Percentiles rank a stretch among this genome's conserved stretches.
Evolutionary conservation across 2,329 filamentous ascomycete species (phyloP).

Genomic region (Apiospora aurea): DNA sequence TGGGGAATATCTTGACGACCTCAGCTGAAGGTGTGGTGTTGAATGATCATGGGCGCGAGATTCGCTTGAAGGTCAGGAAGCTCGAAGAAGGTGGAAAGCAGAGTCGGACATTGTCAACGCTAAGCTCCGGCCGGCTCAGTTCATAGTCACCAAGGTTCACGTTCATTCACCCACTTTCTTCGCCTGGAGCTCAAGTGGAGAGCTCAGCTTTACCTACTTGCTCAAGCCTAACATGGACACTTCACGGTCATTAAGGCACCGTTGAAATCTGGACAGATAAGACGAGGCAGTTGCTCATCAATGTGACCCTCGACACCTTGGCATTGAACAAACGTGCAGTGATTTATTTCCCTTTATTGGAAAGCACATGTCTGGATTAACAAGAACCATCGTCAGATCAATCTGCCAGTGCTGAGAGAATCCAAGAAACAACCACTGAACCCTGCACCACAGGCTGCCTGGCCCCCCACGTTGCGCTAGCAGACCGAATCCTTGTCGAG

Average conservation of each 20-base stretch:
- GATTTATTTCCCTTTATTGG: background rate
- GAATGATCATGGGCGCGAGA: background rate
- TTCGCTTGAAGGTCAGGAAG: background rate
- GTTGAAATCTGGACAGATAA: too few relatives aligned
- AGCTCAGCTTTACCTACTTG: background rate
- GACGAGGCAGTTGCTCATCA: too few relatives aligned
- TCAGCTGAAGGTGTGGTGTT: background rate
- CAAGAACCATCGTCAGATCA: too few relatives aligned
- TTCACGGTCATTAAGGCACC: too few relatives aligned
- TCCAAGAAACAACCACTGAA: background rate
- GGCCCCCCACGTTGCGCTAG: slow-evolving; percentile 19
- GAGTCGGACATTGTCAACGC: slow-evolving; percentile 1
- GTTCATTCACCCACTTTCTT: background rate
- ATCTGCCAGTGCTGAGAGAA: background rate
- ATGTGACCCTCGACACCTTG: too few relatives aligned
- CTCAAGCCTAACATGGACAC: too few relatives aligned
- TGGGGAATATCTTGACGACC: background rate
- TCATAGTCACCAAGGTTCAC: background rate
- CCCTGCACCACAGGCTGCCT: background rate
- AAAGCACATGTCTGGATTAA: too few relatives aligned
- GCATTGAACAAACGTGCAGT: background rate
- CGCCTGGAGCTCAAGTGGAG: background rate
- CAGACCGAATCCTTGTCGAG: slow-evolving; percentile 4
- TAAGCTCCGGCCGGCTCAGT: background rate
- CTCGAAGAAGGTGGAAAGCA: background rate